Conservation (phyloP, 2,329 filamentous ascomycete species). For the Phyllosticta paracitricarpa region DNA sequence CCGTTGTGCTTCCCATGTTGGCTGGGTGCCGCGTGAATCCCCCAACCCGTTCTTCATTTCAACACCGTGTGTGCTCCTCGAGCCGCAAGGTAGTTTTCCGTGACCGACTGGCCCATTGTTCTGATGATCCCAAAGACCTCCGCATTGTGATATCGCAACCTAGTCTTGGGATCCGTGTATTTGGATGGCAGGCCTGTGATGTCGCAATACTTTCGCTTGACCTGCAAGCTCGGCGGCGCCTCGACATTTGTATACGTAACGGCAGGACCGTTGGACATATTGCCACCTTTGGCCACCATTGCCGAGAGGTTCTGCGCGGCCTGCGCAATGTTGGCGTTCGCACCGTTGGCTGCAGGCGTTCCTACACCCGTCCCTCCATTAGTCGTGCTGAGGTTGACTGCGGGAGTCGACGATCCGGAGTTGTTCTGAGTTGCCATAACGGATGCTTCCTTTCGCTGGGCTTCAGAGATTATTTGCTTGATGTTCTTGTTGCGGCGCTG, state of each 20-base stretch:
- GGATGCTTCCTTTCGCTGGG: constrained; percentile 80
- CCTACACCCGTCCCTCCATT: constrained; percentile 16
- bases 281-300: constrained; percentile 69
- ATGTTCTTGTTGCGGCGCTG: constrained; percentile 98
- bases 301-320: constrained; percentile 79
- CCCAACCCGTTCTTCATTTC: constrained; percentile 51
- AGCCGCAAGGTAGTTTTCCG: constrained; percentile 81
- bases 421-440: constrained; percentile 73
- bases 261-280: constrained; percentile 41
- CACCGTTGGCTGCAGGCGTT: constrained; percentile 54
- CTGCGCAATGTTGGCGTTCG: constrained; percentile 76
- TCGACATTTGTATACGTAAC: constrained; percentile 97
- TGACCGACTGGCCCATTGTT: constrained; percentile 66
- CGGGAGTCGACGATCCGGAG: constrained; percentile 64
- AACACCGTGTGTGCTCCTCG: constrained; percentile 87
- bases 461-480: constrained; percentile 89
- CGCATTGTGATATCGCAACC: constrained; percentile 82
- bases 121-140: constrained; percentile 84
- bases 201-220: constrained; percentile 85
- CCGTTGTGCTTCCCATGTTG: neutral
- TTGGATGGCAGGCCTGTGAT: constrained; percentile 85
- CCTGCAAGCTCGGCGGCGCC: constrained; percentile 73
- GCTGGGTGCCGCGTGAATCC: neutral
- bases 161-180: constrained; percentile 91
- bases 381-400: constrained; percentile 18